Percentiles rank a stretch among this genome's conserved stretches.
phyloP scores from a whole-genome alignment of 495 filamentous ascomycete species.

The Tuber melanosporum region DNA sequence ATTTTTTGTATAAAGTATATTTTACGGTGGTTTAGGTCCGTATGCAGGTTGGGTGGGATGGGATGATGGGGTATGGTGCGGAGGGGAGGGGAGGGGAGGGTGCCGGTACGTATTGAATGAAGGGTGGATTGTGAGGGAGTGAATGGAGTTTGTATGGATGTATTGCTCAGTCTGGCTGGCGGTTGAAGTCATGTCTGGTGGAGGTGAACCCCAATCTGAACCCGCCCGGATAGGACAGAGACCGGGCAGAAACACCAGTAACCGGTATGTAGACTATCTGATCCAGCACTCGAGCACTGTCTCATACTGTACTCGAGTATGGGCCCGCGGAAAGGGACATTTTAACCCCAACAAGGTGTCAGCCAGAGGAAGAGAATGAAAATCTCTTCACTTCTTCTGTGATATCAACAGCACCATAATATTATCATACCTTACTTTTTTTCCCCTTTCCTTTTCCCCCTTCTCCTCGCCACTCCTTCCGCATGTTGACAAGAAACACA shows the following conservation, averaged over 20 bases:
- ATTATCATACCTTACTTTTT: not conserved
- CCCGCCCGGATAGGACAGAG: not conserved
- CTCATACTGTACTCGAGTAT: not conserved
- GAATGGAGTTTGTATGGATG: not conserved
- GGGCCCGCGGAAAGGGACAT: not conserved
- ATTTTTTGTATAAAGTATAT: not conserved
- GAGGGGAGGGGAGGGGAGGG: not conserved
- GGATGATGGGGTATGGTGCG: slow-evolving; percentile 9
- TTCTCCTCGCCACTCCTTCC: not conserved
- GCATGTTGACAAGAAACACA: not conserved
- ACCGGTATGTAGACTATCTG: no score
- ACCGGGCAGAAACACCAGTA: not conserved
- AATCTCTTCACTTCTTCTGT: not conserved
- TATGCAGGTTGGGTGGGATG: slow-evolving; percentile 13
- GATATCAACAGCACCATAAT: not conserved
- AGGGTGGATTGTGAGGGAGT: slow-evolving; percentile 9
- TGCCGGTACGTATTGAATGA: not conserved
- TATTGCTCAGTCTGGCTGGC: not conserved
- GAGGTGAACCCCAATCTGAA: not conserved
- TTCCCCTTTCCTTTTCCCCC: not conserved
- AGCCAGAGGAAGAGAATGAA: not conserved
- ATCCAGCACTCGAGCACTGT: no score
- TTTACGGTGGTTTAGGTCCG: slow-evolving; percentile 9
- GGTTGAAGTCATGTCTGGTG: not conserved
- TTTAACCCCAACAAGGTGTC: not conserved